These are phyloP conservation scores for Akanthomyces uredinophilus DNA, from an alignment of 2,329 filamentous ascomycete genomes.

Conservation along the genomic window DNA sequence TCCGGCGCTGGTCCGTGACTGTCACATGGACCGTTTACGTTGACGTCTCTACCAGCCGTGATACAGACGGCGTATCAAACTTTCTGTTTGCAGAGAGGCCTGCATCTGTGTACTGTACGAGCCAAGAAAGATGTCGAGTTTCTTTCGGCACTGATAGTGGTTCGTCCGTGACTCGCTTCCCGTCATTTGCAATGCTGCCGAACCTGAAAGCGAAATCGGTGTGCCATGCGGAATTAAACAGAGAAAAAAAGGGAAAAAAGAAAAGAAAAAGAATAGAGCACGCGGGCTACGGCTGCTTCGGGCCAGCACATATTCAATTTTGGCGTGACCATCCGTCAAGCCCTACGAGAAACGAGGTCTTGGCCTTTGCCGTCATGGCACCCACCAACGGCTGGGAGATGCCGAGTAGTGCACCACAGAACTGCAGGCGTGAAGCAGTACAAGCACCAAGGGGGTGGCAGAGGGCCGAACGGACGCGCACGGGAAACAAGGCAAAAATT, in stretches of 20 bases:
- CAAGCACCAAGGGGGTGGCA: slow-evolving; percentile 8
- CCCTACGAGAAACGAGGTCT: neutral
- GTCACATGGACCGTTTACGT: neutral
- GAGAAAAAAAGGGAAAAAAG: neutral
- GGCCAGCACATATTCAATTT: too few species aligned
- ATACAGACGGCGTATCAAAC: slow-evolving; percentile 1
- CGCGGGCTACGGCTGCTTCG: too few species aligned
- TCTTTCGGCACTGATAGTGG: neutral
- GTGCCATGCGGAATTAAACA: neutral
- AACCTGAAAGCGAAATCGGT: neutral
- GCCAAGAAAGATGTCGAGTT: neutral
- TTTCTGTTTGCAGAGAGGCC: neutral
- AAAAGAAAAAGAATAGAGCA: neutral
- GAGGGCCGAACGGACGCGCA: neutral
- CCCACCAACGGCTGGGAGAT: slow-evolving; percentile 12
- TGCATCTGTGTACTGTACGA: neutral
- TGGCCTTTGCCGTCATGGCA: neutral
- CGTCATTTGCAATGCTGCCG: neutral
- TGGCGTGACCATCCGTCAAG: too few species aligned
- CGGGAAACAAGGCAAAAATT: slow-evolving; percentile 3
- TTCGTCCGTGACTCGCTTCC: neutral
- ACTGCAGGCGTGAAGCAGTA: slow-evolving; percentile 1
- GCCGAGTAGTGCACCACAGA: slow-evolving; percentile 7
- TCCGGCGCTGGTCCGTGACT: neutral
- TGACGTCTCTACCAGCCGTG: neutral